Conservation (phyloP, 116 monocot genomes). For the Papilionanthe hybrid region DNA sequence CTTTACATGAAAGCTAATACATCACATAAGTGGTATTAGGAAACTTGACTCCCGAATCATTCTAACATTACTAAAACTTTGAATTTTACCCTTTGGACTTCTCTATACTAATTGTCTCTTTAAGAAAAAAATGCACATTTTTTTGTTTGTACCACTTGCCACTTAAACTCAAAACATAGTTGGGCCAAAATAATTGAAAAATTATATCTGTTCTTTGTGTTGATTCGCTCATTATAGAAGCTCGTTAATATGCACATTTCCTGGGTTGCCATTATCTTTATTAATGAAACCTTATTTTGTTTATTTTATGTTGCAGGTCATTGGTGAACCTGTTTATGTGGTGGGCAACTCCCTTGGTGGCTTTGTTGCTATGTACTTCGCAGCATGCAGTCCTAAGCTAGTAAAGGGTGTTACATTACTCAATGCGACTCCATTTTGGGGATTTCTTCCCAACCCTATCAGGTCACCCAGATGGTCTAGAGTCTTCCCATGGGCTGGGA, state of each 20-base stretch:
- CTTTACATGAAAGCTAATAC: no score
- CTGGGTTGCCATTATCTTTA: background rate
- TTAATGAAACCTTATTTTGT: background rate
- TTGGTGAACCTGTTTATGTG: conserved; percentile 88
- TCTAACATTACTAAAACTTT: background rate
- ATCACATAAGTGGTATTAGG: no score
- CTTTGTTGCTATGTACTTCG: conserved; percentile 74
- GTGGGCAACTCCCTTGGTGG: conserved; percentile 98
- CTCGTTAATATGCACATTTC: background rate
- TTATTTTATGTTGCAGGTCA: conserved; percentile 49
- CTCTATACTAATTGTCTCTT: background rate
- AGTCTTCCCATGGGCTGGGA: conserved; percentile 89
- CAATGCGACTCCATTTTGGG: conserved; percentile 99
- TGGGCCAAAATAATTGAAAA: background rate
- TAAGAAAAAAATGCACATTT: background rate
- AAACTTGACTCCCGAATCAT: no score
- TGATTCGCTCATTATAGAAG: background rate
- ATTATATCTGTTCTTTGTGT: background rate
- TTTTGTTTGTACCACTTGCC: background rate
- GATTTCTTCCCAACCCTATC: conserved; percentile 79
- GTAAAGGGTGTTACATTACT: conserved; percentile 87
- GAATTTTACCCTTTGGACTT: background rate
- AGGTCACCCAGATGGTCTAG: conserved; percentile 72
- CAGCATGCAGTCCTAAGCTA: conserved; percentile 64
- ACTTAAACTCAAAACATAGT: background rate